phyloP scores from a whole-genome alignment of 331 rosid species.

The Acacia pycnantha region DNA sequence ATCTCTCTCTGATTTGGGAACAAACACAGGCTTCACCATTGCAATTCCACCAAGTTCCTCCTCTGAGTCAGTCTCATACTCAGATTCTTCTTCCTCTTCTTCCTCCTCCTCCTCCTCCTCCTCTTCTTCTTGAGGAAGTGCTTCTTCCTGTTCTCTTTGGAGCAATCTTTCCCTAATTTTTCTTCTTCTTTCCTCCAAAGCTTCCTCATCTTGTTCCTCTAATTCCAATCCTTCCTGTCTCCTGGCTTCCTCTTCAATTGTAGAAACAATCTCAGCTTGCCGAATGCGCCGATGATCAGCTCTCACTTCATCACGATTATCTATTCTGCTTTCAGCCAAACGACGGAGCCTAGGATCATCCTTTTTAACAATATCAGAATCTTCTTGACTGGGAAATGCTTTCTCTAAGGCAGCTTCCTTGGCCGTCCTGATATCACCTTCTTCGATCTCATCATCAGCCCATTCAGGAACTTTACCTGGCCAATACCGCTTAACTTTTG shows the following conservation, averaged over 20 bases:
- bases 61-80: constrained; percentile 92
- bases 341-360: constrained; percentile 87
- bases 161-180: constrained; percentile 67
- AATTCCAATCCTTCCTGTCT: constrained; percentile 87
- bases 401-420: constrained; percentile 69
- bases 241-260: constrained; percentile 83
- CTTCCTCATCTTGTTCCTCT: constrained; percentile 76
- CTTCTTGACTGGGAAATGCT: constrained; percentile 67
- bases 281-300: constrained; percentile 92
- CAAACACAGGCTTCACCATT: constrained; percentile 94
- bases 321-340: constrained; percentile 75
- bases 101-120: constrained; percentile 77
- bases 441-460: constrained; percentile 85
- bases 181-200: constrained; percentile 79
- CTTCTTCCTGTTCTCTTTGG: constrained; percentile 88
- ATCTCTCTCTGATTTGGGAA: constrained; percentile 92
- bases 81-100: constrained; percentile 83
- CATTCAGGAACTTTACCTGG: constrained; percentile 97
- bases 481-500: constrained; percentile 92
- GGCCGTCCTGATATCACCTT: constrained; percentile 59
- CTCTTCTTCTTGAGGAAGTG: constrained; percentile 75
- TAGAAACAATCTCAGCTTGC: constrained; percentile 92
- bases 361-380: constrained; percentile 47
- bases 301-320: constrained; percentile 88
- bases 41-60: constrained; percentile 82